phyloP scores from a whole-genome alignment of 2,329 filamentous ascomycete species.

The Penicillium janthinellum region DNA sequence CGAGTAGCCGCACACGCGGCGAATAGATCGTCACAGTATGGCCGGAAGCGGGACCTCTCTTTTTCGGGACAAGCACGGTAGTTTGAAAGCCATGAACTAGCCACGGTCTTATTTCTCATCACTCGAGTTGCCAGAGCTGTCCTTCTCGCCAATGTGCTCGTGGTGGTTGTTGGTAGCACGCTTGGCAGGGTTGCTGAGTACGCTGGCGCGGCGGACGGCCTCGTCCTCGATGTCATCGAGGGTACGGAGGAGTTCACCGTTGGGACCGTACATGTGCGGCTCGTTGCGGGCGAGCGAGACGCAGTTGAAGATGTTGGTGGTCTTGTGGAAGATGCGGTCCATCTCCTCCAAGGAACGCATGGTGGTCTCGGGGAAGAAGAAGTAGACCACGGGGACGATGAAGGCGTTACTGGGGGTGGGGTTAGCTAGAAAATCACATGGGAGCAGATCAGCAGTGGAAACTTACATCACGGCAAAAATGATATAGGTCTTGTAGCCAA shows the following conservation, averaged over 20 bases:
- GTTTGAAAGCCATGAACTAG: not conserved
- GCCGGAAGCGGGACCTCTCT: not conserved
- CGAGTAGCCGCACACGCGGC: not conserved
- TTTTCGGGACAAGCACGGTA: no score
- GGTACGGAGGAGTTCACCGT: slow-evolving; percentile 58
- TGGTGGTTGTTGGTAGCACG: slow-evolving; percentile 6
- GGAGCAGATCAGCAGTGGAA: not conserved
- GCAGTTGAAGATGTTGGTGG: slow-evolving; percentile 51
- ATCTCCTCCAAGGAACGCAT: slow-evolving; percentile 67
- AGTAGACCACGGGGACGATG: slow-evolving; percentile 60
- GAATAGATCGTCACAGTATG: slow-evolving; percentile 8
- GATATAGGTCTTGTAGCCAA: slow-evolving; percentile 59
- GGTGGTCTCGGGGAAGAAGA: slow-evolving; percentile 64
- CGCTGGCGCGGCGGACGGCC: slow-evolving; percentile 36
- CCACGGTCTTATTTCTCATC: slow-evolving; percentile 15
- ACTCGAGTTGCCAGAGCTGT: slow-evolving; percentile 20
- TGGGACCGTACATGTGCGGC: slow-evolving; percentile 60
- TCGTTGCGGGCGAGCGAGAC: slow-evolving; percentile 54
- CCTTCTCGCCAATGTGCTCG: slow-evolving; percentile 21
- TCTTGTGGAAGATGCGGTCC: slow-evolving; percentile 66
- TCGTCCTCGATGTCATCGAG: slow-evolving; percentile 52
- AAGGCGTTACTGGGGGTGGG: slow-evolving; percentile 50
- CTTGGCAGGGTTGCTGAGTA: slow-evolving; percentile 25
- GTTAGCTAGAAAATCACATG: slow-evolving; percentile 4
- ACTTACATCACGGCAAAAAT: slow-evolving; percentile 58